These are phyloP conservation scores for Myxozyma mucilagina DNA, from an alignment of 805 yeast species.

Conservation along the genomic window DNA sequence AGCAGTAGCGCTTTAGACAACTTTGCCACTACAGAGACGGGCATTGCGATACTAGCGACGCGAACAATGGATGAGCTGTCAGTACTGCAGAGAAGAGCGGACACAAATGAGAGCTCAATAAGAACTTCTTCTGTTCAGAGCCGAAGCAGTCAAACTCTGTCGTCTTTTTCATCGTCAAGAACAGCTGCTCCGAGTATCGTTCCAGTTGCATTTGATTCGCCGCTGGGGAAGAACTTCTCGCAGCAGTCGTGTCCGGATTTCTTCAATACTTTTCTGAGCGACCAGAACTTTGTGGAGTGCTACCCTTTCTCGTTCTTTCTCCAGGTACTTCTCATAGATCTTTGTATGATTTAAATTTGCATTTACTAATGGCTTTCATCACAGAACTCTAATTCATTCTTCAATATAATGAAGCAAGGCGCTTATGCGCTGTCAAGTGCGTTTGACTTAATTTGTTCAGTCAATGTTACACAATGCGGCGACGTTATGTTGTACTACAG, in stretches of 20 bases:
- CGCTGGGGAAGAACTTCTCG: slow-evolving; percentile 37
- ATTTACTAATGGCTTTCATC: background rate
- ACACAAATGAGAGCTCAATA: no score
- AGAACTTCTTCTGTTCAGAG: no score
- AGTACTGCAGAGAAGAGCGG: no score
- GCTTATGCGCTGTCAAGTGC: slow-evolving; percentile 32
- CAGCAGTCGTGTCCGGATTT: slow-evolving; percentile 35
- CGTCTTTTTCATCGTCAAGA: background rate
- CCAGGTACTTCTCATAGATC: slow-evolving; percentile 16
- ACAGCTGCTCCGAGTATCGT: background rate
- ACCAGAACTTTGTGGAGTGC: slow-evolving; percentile 35
- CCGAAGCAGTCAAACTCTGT: background rate
- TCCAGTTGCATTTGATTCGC: slow-evolving; percentile 37
- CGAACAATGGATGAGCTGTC: no score
- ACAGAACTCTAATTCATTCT: slow-evolving; percentile 37
- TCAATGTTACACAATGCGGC: slow-evolving; percentile 31
- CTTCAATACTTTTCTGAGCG: slow-evolving; percentile 34
- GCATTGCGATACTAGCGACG: no score
- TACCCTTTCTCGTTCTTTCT: slow-evolving; percentile 39
- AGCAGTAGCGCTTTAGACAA: no score
- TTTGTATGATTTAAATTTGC: background rate
- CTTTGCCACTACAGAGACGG: no score
- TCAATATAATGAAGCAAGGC: slow-evolving; percentile 35
- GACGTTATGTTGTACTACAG: slow-evolving; percentile 33
- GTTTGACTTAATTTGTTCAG: slow-evolving; percentile 36